These are phyloP conservation scores for Camellia japonica DNA, from an alignment of 148 eudicot species.

Conservation along the genomic window DNA sequence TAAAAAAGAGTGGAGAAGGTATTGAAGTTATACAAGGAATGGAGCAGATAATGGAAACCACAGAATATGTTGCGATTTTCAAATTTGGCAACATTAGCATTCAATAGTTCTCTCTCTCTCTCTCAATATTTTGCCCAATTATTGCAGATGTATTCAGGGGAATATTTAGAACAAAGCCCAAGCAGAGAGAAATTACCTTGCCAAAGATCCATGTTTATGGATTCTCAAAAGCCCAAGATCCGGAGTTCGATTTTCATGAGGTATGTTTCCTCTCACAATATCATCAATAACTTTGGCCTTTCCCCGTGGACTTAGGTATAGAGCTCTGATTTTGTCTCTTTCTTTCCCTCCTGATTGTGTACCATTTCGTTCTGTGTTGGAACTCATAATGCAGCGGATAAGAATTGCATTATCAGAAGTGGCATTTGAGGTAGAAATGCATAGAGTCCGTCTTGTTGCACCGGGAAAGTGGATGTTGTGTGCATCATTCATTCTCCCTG, in stretches of 20 bases:
- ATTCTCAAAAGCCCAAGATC: slow-evolving; percentile 88
- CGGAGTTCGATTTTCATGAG: slow-evolving; percentile 88
- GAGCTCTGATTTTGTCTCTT: not conserved
- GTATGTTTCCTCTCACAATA: slow-evolving; percentile 31
- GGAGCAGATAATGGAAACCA: not conserved
- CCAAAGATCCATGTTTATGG: slow-evolving; percentile 90
- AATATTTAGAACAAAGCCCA: slow-evolving; percentile 41
- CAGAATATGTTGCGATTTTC: not conserved
- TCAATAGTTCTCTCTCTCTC: not conserved
- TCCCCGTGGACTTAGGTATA: not conserved
- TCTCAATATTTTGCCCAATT: slow-evolving; percentile 7
- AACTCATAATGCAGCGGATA: slow-evolving; percentile 51
- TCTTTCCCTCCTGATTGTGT: not conserved
- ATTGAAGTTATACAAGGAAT: no score
- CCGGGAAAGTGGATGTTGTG: slow-evolving; percentile 98
- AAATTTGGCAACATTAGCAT: not conserved
- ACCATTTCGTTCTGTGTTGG: not conserved
- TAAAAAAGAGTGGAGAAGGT: no score
- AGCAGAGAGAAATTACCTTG: slow-evolving; percentile 32
- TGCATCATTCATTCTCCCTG: slow-evolving; percentile 82
- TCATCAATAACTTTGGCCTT: not conserved
- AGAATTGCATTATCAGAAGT: slow-evolving; percentile 65
- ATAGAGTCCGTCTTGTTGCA: slow-evolving; percentile 81
- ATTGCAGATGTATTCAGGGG: slow-evolving; percentile 70
- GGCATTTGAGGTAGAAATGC: slow-evolving; percentile 71